phyloP scores from a whole-genome alignment of 2,329 filamentous ascomycete genomes.

The Amylocarpus encephaloides region DNA sequence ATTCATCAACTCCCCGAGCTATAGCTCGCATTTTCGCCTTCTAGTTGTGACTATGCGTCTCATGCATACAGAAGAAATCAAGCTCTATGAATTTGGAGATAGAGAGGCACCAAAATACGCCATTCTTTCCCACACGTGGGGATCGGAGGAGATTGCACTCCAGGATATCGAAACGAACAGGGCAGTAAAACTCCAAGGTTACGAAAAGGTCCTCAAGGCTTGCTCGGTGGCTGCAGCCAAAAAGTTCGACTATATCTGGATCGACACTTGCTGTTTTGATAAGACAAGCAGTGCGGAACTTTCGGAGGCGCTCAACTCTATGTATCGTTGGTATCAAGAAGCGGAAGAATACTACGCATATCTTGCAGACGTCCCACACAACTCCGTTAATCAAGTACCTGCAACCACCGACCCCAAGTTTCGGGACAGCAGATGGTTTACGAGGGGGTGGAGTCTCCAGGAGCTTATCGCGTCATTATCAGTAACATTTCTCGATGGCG shows the following conservation, averaged over 20 bases:
- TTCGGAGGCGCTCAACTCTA: slow-evolving; percentile 17
- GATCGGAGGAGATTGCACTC: slow-evolving; percentile 19
- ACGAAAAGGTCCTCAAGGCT: slow-evolving; percentile 3
- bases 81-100: background rate
- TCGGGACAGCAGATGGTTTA: slow-evolving; percentile 1
- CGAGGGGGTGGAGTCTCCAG: background rate
- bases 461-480: slow-evolving; percentile 1
- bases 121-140: slow-evolving; percentile 29
- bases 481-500: background rate
- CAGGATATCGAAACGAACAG: slow-evolving; percentile 12
- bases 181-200: background rate
- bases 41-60: slow-evolving; percentile 11
- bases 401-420: background rate
- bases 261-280: slow-evolving; percentile 20
- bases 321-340: slow-evolving; percentile 15
- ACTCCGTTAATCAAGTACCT: background rate
- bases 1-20: too few relatives aligned
- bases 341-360: slow-evolving; percentile 14
- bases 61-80: slow-evolving; percentile 2
- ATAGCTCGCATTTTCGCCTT: too few relatives aligned
- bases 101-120: slow-evolving; percentile 17
- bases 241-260: slow-evolving; percentile 11
- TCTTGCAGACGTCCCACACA: slow-evolving; percentile 3
- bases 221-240: slow-evolving; percentile 3
- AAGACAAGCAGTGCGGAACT: slow-evolving; percentile 17